Conservation (phyloP, 495 filamentous ascomycete species). For the Penicillium herquei region DNA sequence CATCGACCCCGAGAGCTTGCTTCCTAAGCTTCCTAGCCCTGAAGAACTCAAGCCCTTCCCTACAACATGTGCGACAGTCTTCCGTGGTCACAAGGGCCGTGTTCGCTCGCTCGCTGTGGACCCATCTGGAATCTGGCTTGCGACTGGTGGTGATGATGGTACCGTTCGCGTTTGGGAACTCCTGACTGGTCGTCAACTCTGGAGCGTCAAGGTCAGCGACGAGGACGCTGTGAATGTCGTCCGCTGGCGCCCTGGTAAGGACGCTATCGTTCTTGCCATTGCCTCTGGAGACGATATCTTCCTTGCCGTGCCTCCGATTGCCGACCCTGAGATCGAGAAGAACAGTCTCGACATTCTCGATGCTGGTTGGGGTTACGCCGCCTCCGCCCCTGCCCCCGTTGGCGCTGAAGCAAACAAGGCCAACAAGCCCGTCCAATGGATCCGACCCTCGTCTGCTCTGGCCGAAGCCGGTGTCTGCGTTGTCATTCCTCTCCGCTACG, state of each 20-base stretch:
- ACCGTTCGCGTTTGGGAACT: constrained; percentile 91
- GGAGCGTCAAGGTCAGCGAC: constrained; percentile 74
- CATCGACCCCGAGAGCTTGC: constrained; percentile 89
- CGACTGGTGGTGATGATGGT: constrained; percentile 92
- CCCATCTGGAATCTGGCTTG: constrained; percentile 73
- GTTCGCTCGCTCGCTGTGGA: constrained; percentile 80
- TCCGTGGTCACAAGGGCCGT: constrained; percentile 82
- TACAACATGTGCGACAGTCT: constrained; percentile 78
- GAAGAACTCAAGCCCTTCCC: constrained; percentile 94
- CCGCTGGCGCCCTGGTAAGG: constrained; percentile 83
- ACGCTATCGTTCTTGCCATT: constrained; percentile 76
- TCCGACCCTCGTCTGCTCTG: constrained; percentile 69
- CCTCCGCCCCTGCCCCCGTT: constrained; percentile 59
- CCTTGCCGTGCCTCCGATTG: constrained; percentile 73
- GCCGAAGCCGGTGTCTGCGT: constrained; percentile 75
- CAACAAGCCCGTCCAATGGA: constrained; percentile 76
- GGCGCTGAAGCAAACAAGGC: constrained; percentile 64
- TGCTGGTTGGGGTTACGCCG: constrained; percentile 86
- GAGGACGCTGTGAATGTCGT: constrained; percentile 85
- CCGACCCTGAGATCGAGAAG: constrained; percentile 69
- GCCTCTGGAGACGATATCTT: constrained; percentile 82
- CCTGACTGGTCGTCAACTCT: constrained; percentile 80
- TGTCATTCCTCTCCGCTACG: constrained; percentile 73
- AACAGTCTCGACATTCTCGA: constrained; percentile 73
- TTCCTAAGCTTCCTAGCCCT: constrained; percentile 93